Percentiles rank a stretch among this genome's conserved stretches.
phyloP scores from a whole-genome alignment of 2,329 filamentous ascomycete species.

The Pseudogymnoascus sp. region DNA sequence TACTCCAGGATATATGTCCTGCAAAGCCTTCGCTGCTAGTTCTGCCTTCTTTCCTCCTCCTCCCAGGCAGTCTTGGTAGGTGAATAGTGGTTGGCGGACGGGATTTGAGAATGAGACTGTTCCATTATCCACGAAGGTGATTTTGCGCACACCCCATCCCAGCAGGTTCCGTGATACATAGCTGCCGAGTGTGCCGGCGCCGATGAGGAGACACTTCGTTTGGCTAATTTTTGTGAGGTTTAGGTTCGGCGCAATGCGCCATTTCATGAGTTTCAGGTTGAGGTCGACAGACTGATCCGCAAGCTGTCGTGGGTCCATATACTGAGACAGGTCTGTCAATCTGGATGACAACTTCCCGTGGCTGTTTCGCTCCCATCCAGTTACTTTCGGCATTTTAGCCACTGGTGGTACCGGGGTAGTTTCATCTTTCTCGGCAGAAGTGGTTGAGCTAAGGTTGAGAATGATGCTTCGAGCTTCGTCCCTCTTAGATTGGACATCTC shows the following conservation, averaged over 20 bases:
- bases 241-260: conserved; percentile 84
- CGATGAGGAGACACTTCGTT: conserved; percentile 82
- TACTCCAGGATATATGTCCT: conserved; percentile 84
- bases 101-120: conserved; percentile 93
- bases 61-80: conserved; percentile 77
- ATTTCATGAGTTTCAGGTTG: conserved; percentile 97
- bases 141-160: conserved; percentile 91
- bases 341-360: conserved; percentile 69
- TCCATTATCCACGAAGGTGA: conserved; percentile 93
- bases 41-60: conserved; percentile 79
- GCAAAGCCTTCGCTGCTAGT: conserved; percentile 70
- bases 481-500: conserved; percentile 68
- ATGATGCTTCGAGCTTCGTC: conserved; percentile 78
- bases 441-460: conserved; percentile 36
- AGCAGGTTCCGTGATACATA: conserved; percentile 89
- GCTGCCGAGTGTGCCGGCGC: conserved; percentile 85
- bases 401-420: conserved; percentile 10
- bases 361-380: conserved; percentile 86
- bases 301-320: conserved; percentile 81
- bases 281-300: conserved; percentile 93
- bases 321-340: conserved; percentile 76
- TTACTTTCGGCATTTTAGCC: conserved; percentile 70
- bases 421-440: conserved; percentile 18
- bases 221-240: conserved; percentile 83
- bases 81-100: conserved; percentile 86